Evolutionary conservation across 345 rosid species (phyloP), one percentile per base, ranked within the genome.

Genomic region (Melastoma malabathricum): DNA sequence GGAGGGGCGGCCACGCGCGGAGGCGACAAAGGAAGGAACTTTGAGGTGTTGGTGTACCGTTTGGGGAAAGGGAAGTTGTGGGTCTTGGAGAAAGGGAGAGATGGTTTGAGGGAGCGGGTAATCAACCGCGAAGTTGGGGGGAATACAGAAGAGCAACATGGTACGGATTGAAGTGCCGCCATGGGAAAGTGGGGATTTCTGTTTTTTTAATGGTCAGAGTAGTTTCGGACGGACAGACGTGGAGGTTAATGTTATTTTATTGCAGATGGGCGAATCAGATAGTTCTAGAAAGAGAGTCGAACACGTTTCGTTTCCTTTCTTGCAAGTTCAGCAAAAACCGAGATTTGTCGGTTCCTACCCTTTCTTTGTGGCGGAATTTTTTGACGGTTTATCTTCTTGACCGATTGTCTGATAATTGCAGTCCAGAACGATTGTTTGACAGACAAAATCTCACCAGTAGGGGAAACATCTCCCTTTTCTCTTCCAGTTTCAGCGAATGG

Each of bases 1-100:
- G 81, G 74, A 3, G 86, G 81, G 41, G 94, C 84, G 14, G 85
- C 84, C 9, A 81, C 86, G 5, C 67, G 74, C 13, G 80, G 41
- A 41, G 77, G 74, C 44, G 55, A 46, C 27, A 65, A 3, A 16
- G 47, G 25, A 12, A 18, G 22, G 47, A 15, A 29, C 48, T 47
- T 47, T 15, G 46, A 38, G 13, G 52, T 13, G 51, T 5, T 23
- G 58, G 57, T 20, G 18, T 34, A 23, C 39, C 19, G 46, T 5
- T 13, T 23, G 8, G 46, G n/a, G 53, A 54, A 46, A 39, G 10
- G 6, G 48, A 47, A 53, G 22, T 61, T 1, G 59, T 57, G 57
- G 47, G 50, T 64, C 46, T 68, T 16, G 65, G 59, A 56, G 16
- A 57, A 57, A 38, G 47, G 52, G 15, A 27, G 46, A 2, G 50